Percentiles rank a stretch among this genome's conserved stretches.
Evolutionary conservation across 768 basidiomycete genomes (phyloP).

Genomic region (Lanmaoa pseudosensibilis): DNA sequence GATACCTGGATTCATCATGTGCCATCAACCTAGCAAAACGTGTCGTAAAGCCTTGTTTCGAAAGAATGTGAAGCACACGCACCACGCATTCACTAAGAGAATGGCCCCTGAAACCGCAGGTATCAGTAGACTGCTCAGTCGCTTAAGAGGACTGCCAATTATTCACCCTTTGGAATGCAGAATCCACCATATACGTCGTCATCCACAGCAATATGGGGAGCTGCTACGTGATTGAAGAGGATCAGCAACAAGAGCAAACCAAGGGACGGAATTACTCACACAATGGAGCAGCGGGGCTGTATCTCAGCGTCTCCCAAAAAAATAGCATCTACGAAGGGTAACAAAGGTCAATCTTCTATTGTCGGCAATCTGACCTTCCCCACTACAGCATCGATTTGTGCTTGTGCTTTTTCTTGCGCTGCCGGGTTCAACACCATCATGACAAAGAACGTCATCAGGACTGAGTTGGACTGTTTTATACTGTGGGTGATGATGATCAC

Average conservation of each 20-base stretch:
- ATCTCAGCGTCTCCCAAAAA: slow-evolving; percentile 5
- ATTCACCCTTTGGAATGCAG: slow-evolving; percentile 44
- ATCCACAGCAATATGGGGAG: slow-evolving; percentile 31
- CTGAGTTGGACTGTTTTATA: background rate
- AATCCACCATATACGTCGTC: slow-evolving; percentile 45
- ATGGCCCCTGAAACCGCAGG: slow-evolving; percentile 1
- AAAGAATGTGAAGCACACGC: background rate
- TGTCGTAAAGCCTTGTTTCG: rapidly evolving
- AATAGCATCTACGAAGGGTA: slow-evolving; percentile 5
- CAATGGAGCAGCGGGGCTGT: background rate
- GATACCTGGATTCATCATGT: slow-evolving; percentile 31
- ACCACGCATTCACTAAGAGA: slow-evolving; percentile 4
- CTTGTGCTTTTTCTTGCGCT: slow-evolving; percentile 9
- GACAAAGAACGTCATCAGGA: slow-evolving; percentile 5
- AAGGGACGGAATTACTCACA: background rate
- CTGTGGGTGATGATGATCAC: background rate
- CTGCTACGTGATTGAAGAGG: background rate
- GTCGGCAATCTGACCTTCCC: slow-evolving; percentile 6
- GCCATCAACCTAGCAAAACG: slow-evolving; percentile 11
- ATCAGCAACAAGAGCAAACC: background rate
- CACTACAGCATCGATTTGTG: slow-evolving; percentile 9
- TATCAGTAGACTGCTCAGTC: background rate
- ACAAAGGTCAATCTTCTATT: slow-evolving; percentile 6
- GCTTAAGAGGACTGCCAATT: background rate
- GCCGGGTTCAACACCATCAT: slow-evolving; percentile 7